Evolutionary conservation across 768 basidiomycete genomes (phyloP).

Genomic region (Mrakia gelida): DNA sequence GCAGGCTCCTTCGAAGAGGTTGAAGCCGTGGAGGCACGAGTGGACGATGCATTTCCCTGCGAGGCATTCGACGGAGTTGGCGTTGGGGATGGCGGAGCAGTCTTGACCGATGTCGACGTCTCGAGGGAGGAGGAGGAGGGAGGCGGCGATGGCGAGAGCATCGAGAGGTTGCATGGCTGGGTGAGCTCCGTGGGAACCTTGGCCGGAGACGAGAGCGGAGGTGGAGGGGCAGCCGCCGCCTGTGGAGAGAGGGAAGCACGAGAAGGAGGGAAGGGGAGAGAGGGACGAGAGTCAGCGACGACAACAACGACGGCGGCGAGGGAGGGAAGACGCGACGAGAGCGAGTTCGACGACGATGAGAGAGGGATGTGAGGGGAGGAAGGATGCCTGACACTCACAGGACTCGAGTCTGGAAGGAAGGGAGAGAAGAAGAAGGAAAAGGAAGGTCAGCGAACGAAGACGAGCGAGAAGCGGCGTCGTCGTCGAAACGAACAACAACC

Average conservation of each 20-base stretch:
- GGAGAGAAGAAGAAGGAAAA: not conserved
- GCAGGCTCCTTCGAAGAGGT: no score
- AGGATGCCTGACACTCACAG: no score
- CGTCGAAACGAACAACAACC: no score
- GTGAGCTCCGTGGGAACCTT: not conserved
- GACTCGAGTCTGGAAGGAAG: not conserved
- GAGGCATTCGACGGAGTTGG: constrained; percentile 8
- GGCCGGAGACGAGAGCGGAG: not conserved
- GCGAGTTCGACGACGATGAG: not conserved
- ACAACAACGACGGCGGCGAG: not conserved
- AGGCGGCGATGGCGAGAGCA: not conserved
- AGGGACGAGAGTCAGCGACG: not conserved
- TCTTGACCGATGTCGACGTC: constrained; percentile 11
- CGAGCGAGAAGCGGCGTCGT: no score
- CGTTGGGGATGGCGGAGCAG: constrained; percentile 27
- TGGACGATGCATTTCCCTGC: constrained; percentile 14
- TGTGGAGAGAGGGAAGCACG: not conserved
- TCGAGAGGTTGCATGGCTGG: constrained; percentile 4
- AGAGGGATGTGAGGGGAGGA: not conserved
- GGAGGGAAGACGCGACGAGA: not conserved
- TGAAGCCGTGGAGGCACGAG: constrained; percentile 1
- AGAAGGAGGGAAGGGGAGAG: not conserved
- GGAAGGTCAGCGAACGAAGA: no score
- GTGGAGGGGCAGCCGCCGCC: constrained; percentile 12
- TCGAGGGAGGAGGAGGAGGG: not conserved